phyloP scores from a whole-genome alignment of 768 basidiomycete genomes.

The Kwoniella heveanensis region DNA sequence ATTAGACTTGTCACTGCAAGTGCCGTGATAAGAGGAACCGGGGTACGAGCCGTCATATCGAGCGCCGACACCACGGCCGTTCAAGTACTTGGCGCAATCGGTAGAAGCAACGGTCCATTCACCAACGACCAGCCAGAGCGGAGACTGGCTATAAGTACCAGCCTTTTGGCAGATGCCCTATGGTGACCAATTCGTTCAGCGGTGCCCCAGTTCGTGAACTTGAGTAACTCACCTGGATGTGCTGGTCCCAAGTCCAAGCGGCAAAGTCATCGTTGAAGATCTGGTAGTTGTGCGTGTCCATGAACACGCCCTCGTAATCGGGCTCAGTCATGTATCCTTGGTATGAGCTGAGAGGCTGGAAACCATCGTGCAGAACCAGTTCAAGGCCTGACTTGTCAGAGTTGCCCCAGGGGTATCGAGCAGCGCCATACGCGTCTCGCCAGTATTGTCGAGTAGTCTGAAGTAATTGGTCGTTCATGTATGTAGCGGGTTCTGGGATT shows the following conservation, averaged over 20 bases:
- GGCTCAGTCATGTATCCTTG: constrained; percentile 50
- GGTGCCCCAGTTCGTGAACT: background rate
- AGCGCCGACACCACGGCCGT: constrained; percentile 53
- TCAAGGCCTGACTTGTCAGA: constrained; percentile 36
- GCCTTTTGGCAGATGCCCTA: constrained; percentile 36
- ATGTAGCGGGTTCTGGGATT: constrained; percentile 49
- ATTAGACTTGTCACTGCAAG: constrained; percentile 61
- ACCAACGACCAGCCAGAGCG: constrained; percentile 54
- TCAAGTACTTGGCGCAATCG: constrained; percentile 54
- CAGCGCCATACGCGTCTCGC: constrained; percentile 54
- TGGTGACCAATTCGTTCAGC: background rate
- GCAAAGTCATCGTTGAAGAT: constrained; percentile 49
- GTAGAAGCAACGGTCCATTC: constrained; percentile 55
- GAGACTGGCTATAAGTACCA: constrained; percentile 32
- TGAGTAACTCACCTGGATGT: constrained; percentile 36
- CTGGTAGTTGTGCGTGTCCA: constrained; percentile 56
- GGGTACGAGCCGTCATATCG: constrained; percentile 55
- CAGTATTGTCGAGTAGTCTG: constrained; percentile 45
- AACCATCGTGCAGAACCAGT: constrained; percentile 50
- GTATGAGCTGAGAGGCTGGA: constrained; percentile 42
- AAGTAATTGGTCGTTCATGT: constrained; percentile 35
- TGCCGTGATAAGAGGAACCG: constrained; percentile 39
- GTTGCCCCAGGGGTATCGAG: constrained; percentile 46
- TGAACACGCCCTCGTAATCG: constrained; percentile 44
- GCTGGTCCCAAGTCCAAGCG: constrained; percentile 38